A percentile compares a stretch with the other conserved stretches of the same genome.
Evolutionary conservation across 495 filamentous ascomycete species (phyloP).

Genomic region (Evernia prunastri): DNA sequence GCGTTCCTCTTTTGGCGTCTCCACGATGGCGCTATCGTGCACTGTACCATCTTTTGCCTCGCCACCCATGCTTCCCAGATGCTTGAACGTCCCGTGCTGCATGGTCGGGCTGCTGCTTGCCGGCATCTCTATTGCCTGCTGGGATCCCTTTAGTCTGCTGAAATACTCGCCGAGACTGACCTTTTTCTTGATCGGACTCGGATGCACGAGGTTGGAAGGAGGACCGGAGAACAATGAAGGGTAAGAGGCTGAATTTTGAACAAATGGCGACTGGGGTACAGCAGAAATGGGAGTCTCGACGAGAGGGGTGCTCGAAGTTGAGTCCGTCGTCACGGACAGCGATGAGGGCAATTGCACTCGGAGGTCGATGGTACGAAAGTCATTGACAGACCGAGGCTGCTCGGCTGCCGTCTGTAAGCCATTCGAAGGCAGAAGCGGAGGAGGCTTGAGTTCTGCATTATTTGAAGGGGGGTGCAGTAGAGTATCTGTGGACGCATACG

Average conservation of each 20-base stretch:
- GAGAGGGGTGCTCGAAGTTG: conserved; percentile 32
- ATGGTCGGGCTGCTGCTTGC: conserved; percentile 19
- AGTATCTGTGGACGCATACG: conserved; percentile 5
- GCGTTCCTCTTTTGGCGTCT: conserved; percentile 24
- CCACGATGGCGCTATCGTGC: conserved; percentile 19
- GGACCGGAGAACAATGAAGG: conserved; percentile 29
- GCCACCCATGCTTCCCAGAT: conserved; percentile 1
- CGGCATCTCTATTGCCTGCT: conserved; percentile 20
- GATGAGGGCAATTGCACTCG: conserved; percentile 39
- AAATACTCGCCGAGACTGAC: conserved; percentile 63
- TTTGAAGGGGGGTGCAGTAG: conserved; percentile 1
- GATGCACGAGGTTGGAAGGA: conserved; percentile 36
- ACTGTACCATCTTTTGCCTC: conserved; percentile 17
- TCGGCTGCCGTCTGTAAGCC: conserved; percentile 28
- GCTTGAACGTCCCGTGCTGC: conserved; percentile 17
- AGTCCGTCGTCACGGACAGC: conserved; percentile 13
- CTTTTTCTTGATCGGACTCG: conserved; percentile 58
- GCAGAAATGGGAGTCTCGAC: conserved; percentile 31
- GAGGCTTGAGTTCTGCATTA: conserved; percentile 24
- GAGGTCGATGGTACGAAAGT: conserved; percentile 30
- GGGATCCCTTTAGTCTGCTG: conserved; percentile 38
- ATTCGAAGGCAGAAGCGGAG: conserved; percentile 23
- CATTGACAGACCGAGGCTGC: conserved; percentile 35
- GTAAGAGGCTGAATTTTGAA: conserved; percentile 25
- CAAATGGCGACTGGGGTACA: conserved; percentile 33